Evolutionary conservation across 1,284 basidiomycete species (phyloP).

Genomic region (Stygiomarasmius scandens): DNA sequence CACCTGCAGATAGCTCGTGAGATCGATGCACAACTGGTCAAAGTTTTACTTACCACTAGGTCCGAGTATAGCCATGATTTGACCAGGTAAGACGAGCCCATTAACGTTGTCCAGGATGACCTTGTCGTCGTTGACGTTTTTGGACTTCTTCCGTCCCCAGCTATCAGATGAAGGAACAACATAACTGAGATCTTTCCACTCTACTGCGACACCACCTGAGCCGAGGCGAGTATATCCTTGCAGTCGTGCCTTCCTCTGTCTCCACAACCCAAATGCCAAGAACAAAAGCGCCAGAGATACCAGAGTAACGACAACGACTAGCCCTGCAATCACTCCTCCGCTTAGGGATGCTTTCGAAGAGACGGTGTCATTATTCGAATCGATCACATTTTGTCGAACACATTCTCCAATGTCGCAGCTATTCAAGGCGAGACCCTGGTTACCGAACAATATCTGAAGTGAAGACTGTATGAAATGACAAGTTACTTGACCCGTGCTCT

Average conservation of each 20-base stretch:
- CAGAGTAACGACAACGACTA: slow-evolving; percentile 78
- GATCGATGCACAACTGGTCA: slow-evolving; percentile 17
- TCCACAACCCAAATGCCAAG: slow-evolving; percentile 61
- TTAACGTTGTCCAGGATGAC: slow-evolving; percentile 72
- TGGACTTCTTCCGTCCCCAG: slow-evolving; percentile 17
- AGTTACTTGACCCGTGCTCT: slow-evolving; percentile 48
- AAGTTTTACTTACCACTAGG: slow-evolving; percentile 82
- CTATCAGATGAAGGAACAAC: slow-evolving; percentile 40
- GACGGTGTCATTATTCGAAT: slow-evolving; percentile 50
- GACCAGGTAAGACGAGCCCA: slow-evolving; percentile 73
- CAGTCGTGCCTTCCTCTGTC: slow-evolving; percentile 63
- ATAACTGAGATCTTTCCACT: slow-evolving; percentile 77
- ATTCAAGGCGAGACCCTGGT: slow-evolving; percentile 66
- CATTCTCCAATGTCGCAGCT: slow-evolving; percentile 87
- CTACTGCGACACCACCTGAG: slow-evolving; percentile 59
- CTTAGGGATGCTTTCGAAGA: slow-evolving; percentile 56
- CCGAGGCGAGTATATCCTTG: slow-evolving; percentile 38
- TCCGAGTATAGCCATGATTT: slow-evolving; percentile 86
- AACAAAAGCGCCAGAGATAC: slow-evolving; percentile 59
- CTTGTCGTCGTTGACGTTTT: slow-evolving; percentile 44
- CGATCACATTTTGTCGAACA: slow-evolving; percentile 76
- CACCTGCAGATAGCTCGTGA: slow-evolving; percentile 43
- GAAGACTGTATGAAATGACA: slow-evolving; percentile 79
- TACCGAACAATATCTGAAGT: slow-evolving; percentile 72
- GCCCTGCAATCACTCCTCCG: slow-evolving; percentile 84